phyloP scores from a whole-genome alignment of 768 basidiomycete species.

The Hygrophoropsis aurantiaca region DNA sequence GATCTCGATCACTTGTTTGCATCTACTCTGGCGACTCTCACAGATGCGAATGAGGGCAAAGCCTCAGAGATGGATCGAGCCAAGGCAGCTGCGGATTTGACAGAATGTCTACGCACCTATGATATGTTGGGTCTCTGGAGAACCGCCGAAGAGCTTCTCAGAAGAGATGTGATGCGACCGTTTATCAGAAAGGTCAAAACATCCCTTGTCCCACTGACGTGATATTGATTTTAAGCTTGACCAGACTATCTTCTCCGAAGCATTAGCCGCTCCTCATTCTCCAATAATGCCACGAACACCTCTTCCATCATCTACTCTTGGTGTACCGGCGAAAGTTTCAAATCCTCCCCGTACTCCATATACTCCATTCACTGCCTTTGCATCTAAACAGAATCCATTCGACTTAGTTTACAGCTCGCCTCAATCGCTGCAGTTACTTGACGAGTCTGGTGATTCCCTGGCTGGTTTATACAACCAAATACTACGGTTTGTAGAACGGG shows the following conservation, averaged over 20 bases:
- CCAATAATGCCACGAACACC: slow-evolving; percentile 80
- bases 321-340: slow-evolving; percentile 20
- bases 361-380: slow-evolving; percentile 50
- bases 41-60: slow-evolving; percentile 47
- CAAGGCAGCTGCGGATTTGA: slow-evolving; percentile 64
- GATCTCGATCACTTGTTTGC: slow-evolving; percentile 86
- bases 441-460: slow-evolving; percentile 66
- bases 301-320: slow-evolving; percentile 29
- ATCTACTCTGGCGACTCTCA: slow-evolving; percentile 52
- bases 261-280: slow-evolving; percentile 66
- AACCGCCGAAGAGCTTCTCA: slow-evolving; percentile 86
- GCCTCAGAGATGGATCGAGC: slow-evolving; percentile 62
- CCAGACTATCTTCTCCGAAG: slow-evolving; percentile 75
- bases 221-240: slow-evolving; percentile 1
- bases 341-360: slow-evolving; percentile 54
- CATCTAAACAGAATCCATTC: slow-evolving; percentile 40
- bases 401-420: slow-evolving; percentile 27
- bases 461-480: slow-evolving; percentile 80
- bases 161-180: slow-evolving; percentile 64
- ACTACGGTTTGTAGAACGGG: slow-evolving; percentile 76
- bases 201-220: neutral
- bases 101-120: slow-evolving; percentile 79
- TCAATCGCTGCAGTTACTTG: slow-evolving; percentile 53
- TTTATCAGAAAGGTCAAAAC: slow-evolving; percentile 74
- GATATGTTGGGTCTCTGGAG: slow-evolving; percentile 79